These are phyloP conservation scores for Cladophialophora immunda DNA, from an alignment of 2,329 filamentous ascomycete species.

Conservation along the genomic window DNA sequence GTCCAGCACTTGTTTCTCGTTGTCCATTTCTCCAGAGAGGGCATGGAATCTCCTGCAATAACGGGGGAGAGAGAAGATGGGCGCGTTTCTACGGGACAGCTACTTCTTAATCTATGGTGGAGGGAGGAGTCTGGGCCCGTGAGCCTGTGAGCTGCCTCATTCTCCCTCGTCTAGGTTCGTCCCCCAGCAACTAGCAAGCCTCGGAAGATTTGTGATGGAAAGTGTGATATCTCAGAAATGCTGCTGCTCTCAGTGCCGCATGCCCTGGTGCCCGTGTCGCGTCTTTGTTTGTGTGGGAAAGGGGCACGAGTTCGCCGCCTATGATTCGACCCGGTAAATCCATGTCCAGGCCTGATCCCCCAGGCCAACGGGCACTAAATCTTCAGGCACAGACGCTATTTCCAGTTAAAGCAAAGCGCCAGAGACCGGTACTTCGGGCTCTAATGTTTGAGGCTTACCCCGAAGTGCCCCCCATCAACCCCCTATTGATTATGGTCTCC, in stretches of 20 bases:
- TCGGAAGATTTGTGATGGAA: slow-evolving; percentile 21
- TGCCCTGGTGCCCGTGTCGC: slow-evolving; percentile 6
- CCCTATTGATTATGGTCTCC: neutral
- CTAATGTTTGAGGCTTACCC: neutral
- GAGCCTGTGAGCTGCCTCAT: slow-evolving; percentile 22
- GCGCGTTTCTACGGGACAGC: neutral
- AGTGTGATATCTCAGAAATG: slow-evolving; percentile 18
- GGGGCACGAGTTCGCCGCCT: neutral
- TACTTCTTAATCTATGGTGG: slow-evolving; percentile 16
- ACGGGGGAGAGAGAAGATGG: slow-evolving; percentile 4
- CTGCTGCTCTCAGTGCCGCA: neutral
- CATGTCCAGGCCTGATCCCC: slow-evolving; percentile 4
- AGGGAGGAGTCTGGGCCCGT: slow-evolving; percentile 17
- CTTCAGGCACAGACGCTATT: slow-evolving; percentile 1
- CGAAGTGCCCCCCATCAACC: neutral
- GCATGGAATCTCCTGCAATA: neutral
- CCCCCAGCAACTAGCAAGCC: slow-evolving; percentile 19
- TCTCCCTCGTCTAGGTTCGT: slow-evolving; percentile 15
- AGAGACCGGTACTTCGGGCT: neutral
- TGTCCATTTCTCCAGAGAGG: neutral
- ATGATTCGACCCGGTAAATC: slow-evolving; percentile 19
- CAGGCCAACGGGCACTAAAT: slow-evolving; percentile 10
- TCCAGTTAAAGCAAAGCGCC: slow-evolving; percentile 15
- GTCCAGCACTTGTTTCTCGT: neutral
- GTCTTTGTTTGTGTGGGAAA: neutral